A percentile compares a stretch with the other conserved stretches of the same genome.
Conservation (phyloP, 1,139 yeast species). For the Scheffersomyces lignicola region DNA sequence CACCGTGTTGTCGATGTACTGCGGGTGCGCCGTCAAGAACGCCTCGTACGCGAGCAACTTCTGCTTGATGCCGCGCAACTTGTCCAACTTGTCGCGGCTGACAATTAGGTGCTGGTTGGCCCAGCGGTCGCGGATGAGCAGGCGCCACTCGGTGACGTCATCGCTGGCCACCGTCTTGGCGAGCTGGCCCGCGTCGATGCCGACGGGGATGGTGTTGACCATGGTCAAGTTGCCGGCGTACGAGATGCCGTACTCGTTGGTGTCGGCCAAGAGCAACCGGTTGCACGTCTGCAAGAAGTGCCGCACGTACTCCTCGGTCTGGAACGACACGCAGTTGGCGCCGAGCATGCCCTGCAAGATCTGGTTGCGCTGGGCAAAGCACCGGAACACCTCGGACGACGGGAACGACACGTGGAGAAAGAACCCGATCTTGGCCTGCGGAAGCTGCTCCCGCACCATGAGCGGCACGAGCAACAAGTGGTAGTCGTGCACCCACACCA, state of each 20-base stretch:
- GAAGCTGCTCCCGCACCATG: constrained; percentile 76
- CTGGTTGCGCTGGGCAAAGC: constrained; percentile 78
- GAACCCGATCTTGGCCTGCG: constrained; percentile 78
- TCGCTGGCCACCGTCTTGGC: constrained; percentile 45
- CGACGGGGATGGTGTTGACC: constrained; percentile 77
- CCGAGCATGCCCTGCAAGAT: constrained; percentile 90
- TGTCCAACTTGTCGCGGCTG: constrained; percentile 85
- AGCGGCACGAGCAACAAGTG: constrained; percentile 84
- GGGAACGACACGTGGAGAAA: constrained; percentile 93
- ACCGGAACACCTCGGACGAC: constrained; percentile 90
- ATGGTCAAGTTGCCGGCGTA: constrained; percentile 66
- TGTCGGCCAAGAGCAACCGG: constrained; percentile 78
- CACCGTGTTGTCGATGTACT: constrained; percentile 66
- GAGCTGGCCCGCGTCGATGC: constrained; percentile 74
- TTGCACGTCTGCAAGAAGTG: constrained; percentile 93
- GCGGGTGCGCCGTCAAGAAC: constrained; percentile 71
- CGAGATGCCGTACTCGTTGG: constrained; percentile 70
- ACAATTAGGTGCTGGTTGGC: constrained; percentile 67
- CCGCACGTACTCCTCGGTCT: constrained; percentile 88
- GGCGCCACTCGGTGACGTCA: constrained; percentile 68
- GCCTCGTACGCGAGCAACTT: constrained; percentile 84
- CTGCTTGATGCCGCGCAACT: constrained; percentile 84
- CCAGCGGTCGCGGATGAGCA: constrained; percentile 79
- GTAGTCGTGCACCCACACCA: constrained; percentile 92
- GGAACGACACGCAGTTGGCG: constrained; percentile 85